These are phyloP conservation scores for Salvia miltiorrhiza DNA, from an alignment of 257 asterid species.

Conservation along the genomic window DNA sequence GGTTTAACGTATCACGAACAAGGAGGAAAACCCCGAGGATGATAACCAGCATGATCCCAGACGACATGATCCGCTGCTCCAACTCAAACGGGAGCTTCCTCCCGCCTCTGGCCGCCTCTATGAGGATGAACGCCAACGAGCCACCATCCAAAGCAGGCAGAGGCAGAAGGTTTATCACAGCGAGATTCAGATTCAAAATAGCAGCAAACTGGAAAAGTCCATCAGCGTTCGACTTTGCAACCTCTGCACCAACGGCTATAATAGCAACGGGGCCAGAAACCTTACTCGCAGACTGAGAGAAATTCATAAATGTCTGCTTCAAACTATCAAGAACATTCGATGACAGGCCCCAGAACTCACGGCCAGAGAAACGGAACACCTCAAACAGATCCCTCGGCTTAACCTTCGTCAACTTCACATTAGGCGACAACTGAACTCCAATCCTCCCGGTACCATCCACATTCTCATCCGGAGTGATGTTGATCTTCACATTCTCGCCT, in stretches of 20 bases:
- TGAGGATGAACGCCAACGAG: constrained; percentile 71
- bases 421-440: constrained; percentile 88
- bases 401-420: constrained; percentile 57
- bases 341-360: constrained; percentile 85
- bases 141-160: constrained; percentile 96
- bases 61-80: constrained; percentile 89
- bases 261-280: constrained; percentile 98
- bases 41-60: constrained; percentile 72
- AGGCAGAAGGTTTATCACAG: constrained; percentile 91
- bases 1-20: constrained; percentile 83
- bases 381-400: constrained; percentile 59
- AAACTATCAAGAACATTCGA: constrained; percentile 67
- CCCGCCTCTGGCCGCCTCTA: constrained; percentile 98
- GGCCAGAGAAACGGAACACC: constrained; percentile 63
- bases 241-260: constrained; percentile 96
- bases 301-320: constrained; percentile 75
- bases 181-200: constrained; percentile 78
- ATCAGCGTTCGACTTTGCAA: constrained; percentile 81
- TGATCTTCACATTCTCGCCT: constrained; percentile 39
- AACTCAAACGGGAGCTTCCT: constrained; percentile 79
- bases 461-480: constrained; percentile 68
- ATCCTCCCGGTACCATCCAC: constrained; percentile 84
- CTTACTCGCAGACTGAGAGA: constrained; percentile 88
- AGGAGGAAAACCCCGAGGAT: constrained; percentile 80
- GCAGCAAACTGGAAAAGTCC: constrained; percentile 97